Evolutionary conservation across 768 basidiomycete species (phyloP), one percentile per base, ranked within the genome.

Genomic region (Dentipellis sp.): DNA sequence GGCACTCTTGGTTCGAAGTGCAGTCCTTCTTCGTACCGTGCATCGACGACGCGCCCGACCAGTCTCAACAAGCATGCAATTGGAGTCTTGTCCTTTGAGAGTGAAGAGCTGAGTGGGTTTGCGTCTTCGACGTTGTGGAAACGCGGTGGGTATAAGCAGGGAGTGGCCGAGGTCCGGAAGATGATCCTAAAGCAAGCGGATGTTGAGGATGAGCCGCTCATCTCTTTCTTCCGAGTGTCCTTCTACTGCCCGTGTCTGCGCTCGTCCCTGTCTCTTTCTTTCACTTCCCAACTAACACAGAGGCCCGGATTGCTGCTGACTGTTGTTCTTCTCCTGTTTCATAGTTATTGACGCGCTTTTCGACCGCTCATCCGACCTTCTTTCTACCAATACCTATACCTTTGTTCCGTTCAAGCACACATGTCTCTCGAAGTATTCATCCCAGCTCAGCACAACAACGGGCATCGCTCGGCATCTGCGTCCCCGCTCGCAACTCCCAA

Each of bases 401-500:
- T 29, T 29, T 29, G 29, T 45, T 45, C 42, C 42, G 10, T 45
- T n/a, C 29, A 29, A 29, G 29, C 16, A 4, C 42, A 16, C 42
- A 45, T 45, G 42, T 45, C 42, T 16, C 42, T 16, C 14, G 42
- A 45, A 45, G 12, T 45, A 19, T 45, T 14, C 42, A 16, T 19
- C 8, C 19, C 42, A 14, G 3, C 42, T 7, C 42, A 10, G 19
- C 10, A 45, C 42, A 45, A 17, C 16, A 19, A 45, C 19, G 42
- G n/a, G 42, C 42, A 16, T 19, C 42, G 19, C 10, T 45, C 42
- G 16, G 42, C 1, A 1, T 10, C 42, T 9, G 12, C 16, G n/a
- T 45, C 42, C 42, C 42, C 42, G 42, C 42, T 45, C n/a, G 38
- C 34, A 39, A 54, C 55, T 22, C 56, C 58, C 7, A 42, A 39